phyloP scores from a whole-genome alignment of 2,329 filamentous ascomycete genomes.

The Aspergillus pseudoglaucus region DNA sequence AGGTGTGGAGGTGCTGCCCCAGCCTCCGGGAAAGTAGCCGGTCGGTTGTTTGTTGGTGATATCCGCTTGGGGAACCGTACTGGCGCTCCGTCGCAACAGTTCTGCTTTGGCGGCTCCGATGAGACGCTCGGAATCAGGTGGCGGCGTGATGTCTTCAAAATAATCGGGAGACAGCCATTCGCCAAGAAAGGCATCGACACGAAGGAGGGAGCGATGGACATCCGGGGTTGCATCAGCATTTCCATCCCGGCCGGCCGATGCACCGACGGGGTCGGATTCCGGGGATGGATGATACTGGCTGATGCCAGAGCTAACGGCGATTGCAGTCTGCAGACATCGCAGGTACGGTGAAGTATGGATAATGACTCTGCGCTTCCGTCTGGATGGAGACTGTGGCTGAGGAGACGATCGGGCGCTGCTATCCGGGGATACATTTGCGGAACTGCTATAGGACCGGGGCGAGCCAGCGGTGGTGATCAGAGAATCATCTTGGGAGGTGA shows the following conservation, averaged over 20 bases:
- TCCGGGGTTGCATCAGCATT: background rate
- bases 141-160: constrained; percentile 85
- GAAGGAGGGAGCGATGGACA: constrained; percentile 43
- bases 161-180: constrained; percentile 95
- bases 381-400: constrained; percentile 1
- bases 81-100: constrained; percentile 68
- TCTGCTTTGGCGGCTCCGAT: constrained; percentile 82
- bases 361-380: constrained; percentile 66
- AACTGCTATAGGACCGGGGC: background rate
- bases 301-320: constrained; percentile 80
- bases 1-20: constrained; percentile 39
- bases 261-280: constrained; percentile 1
- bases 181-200: constrained; percentile 85
- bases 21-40: constrained; percentile 51
- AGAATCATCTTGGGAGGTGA: constrained; percentile 42
- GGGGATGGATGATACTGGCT: constrained; percentile 38
- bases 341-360: constrained; percentile 93
- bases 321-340: constrained; percentile 84
- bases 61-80: constrained; percentile 40
- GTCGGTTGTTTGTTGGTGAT: constrained; percentile 29
- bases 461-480: background rate
- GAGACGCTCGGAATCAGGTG: constrained; percentile 81
- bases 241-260: background rate
- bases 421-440: background rate
- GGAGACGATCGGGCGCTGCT: background rate